phyloP scores from a whole-genome alignment of 306 rosid species.

The Casuarina equisetifolia region DNA sequence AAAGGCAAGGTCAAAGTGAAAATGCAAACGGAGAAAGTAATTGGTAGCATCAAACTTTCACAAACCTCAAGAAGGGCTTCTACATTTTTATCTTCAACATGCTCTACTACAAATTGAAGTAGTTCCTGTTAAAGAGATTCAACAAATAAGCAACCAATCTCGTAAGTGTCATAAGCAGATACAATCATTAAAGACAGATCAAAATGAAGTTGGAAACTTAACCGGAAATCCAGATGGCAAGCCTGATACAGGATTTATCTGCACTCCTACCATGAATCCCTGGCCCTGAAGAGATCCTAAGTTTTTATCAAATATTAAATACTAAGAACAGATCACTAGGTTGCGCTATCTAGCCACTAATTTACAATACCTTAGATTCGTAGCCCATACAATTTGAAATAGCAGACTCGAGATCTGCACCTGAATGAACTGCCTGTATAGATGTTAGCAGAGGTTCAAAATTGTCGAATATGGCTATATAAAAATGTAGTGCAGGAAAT shows the following conservation, averaged over 20 bases:
- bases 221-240: constrained; percentile 87
- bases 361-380: constrained; percentile 67
- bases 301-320: constrained; percentile 8
- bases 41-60: constrained; percentile 23
- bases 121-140: constrained; percentile 51
- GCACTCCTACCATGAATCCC: constrained; percentile 99
- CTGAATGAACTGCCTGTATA: constrained; percentile 97
- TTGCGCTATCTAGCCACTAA: constrained; percentile 21
- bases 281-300: constrained; percentile 70
- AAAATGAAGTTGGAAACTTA: constrained; percentile 39
- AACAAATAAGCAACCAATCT: constrained; percentile 19
- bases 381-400: constrained; percentile 85
- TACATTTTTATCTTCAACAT: constrained; percentile 72
- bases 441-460: constrained; percentile 21
- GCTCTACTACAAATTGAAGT: constrained; percentile 65
- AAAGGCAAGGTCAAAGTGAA: constrained; percentile 19
- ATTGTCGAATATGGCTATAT: constrained; percentile 19
- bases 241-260: constrained; percentile 87
- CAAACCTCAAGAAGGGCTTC: constrained; percentile 86
- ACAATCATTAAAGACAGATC: constrained; percentile 25
- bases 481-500: constrained; percentile 20
- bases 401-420: constrained; percentile 95
- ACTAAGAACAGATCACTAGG: constrained; percentile 23
- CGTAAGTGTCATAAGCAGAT: constrained; percentile 22
- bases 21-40: constrained; percentile 1